Percentiles rank a stretch among this genome's conserved stretches.
Evolutionary conservation across 306 rosid species (phyloP).

Genomic region (Malus orientalis): DNA sequence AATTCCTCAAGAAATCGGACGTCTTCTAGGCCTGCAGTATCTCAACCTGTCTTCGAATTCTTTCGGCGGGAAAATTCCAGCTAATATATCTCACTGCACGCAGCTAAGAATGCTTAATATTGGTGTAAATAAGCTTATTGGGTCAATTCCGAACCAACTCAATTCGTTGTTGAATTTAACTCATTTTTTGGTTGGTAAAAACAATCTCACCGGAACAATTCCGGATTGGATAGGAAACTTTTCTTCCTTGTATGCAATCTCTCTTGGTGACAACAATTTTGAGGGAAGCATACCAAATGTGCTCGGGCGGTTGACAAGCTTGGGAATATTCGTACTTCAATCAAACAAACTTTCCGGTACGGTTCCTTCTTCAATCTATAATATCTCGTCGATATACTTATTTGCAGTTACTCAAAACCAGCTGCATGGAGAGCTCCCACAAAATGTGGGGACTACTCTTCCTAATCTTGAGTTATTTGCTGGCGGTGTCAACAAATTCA

Average conservation of each 20-base stretch:
- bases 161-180: slow-evolving; percentile 6
- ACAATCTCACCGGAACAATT: slow-evolving; percentile 35
- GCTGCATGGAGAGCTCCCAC: slow-evolving; percentile 36
- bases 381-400: slow-evolving; percentile 30
- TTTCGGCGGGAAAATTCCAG: slow-evolving; percentile 33
- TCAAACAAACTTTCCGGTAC: slow-evolving; percentile 27
- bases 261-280: slow-evolving; percentile 15
- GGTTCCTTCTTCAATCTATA: slow-evolving; percentile 32
- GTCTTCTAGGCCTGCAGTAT: neutral
- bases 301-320: slow-evolving; percentile 18
- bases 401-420: no score
- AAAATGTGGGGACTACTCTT: slow-evolving; percentile 38
- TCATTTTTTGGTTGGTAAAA: neutral
- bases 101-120: neutral
- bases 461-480: slow-evolving; percentile 32
- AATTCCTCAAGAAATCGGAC: slow-evolving; percentile 32
- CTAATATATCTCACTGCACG: slow-evolving; percentile 28
- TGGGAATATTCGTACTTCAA: slow-evolving; percentile 4
- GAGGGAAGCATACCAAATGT: slow-evolving; percentile 36
- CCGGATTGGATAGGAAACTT: slow-evolving; percentile 48
- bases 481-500: slow-evolving; percentile 30
- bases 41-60: slow-evolving; percentile 23
- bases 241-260: slow-evolving; percentile 21
- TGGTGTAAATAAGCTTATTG: neutral
- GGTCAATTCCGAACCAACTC: slow-evolving; percentile 18